Evolutionary conservation across 1,284 basidiomycete species (phyloP).

Genomic region (Caloboletus firmus): DNA sequence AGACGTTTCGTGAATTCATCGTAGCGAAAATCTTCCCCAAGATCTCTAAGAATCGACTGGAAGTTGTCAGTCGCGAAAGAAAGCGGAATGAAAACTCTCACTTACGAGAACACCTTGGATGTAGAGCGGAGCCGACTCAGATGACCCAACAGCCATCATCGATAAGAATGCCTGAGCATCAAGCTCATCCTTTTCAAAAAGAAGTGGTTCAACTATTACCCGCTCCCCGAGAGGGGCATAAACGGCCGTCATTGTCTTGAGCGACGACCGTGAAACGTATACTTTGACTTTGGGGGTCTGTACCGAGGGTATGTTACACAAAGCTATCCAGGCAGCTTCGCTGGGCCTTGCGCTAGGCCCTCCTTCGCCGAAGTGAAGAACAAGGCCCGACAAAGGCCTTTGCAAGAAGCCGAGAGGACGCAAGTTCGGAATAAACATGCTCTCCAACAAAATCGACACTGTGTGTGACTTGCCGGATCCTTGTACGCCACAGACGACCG

Average conservation of each 20-base stretch:
- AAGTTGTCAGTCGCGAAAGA: conserved; percentile 14
- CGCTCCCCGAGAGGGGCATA: conserved; percentile 52
- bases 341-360: conserved; percentile 55
- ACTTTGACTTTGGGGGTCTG: conserved; percentile 52
- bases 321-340: conserved; percentile 63
- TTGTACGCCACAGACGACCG: conserved; percentile 61
- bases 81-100: conserved; percentile 1
- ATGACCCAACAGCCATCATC: conserved; percentile 65
- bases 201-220: conserved; percentile 54
- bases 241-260: conserved; percentile 57
- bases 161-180: conserved; percentile 65
- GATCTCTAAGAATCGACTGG: conserved; percentile 44
- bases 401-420: conserved; percentile 49
- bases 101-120: conserved; percentile 62
- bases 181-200: conserved; percentile 60
- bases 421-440: conserved; percentile 57
- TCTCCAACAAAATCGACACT: conserved; percentile 62
- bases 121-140: conserved; percentile 62
- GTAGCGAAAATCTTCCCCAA: conserved; percentile 50
- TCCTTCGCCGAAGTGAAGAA: conserved; percentile 69
- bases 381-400: conserved; percentile 58
- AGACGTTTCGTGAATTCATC: conserved; percentile 49
- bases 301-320: conserved; percentile 39
- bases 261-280: conserved; percentile 61
- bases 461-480: conserved; percentile 74